These are phyloP conservation scores for Sporisorium exsertum DNA, from an alignment of 1,284 basidiomycete species.

Conservation along the genomic window DNA sequence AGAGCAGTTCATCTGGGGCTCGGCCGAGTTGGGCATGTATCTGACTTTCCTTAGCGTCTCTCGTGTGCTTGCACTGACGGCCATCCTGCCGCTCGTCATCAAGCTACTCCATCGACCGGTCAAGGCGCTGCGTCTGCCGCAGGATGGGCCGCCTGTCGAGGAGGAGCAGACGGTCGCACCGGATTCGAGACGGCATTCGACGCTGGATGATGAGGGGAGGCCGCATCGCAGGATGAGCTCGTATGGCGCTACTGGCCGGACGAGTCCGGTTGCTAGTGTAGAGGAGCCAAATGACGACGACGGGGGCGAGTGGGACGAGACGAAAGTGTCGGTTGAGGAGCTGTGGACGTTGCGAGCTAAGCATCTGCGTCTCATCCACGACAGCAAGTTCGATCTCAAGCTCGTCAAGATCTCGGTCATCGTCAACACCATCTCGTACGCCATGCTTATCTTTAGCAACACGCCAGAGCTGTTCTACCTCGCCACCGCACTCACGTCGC, in stretches of 20 bases:
- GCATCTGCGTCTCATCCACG: slow-evolving; percentile 66
- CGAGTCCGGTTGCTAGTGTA: background rate
- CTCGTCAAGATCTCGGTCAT: slow-evolving; percentile 45
- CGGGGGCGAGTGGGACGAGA: slow-evolving; percentile 38
- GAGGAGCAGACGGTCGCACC: slow-evolving; percentile 32
- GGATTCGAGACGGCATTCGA: slow-evolving; percentile 35
- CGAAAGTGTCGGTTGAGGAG: slow-evolving; percentile 54
- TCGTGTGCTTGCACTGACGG: slow-evolving; percentile 59
- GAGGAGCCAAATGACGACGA: slow-evolving; percentile 11
- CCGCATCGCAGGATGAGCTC: slow-evolving; percentile 22
- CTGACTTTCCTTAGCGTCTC: slow-evolving; percentile 60
- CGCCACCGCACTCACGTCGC: slow-evolving; percentile 43
- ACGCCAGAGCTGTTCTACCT: slow-evolving; percentile 43
- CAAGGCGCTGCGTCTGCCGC: slow-evolving; percentile 45
- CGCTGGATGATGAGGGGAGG: slow-evolving; percentile 45
- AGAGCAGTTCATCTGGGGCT: slow-evolving; percentile 62
- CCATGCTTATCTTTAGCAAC: slow-evolving; percentile 33
- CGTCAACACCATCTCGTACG: slow-evolving; percentile 42
- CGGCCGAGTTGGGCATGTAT: slow-evolving; percentile 59
- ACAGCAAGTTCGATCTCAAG: slow-evolving; percentile 64
- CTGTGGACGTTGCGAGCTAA: slow-evolving; percentile 64
- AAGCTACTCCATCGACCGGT: slow-evolving; percentile 58
- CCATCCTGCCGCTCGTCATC: slow-evolving; percentile 63
- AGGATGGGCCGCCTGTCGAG: slow-evolving; percentile 41
- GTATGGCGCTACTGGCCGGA: slow-evolving; percentile 26